These are phyloP conservation scores for Mycena pura DNA, from an alignment of 768 basidiomycete species.

Conservation along the genomic window DNA sequence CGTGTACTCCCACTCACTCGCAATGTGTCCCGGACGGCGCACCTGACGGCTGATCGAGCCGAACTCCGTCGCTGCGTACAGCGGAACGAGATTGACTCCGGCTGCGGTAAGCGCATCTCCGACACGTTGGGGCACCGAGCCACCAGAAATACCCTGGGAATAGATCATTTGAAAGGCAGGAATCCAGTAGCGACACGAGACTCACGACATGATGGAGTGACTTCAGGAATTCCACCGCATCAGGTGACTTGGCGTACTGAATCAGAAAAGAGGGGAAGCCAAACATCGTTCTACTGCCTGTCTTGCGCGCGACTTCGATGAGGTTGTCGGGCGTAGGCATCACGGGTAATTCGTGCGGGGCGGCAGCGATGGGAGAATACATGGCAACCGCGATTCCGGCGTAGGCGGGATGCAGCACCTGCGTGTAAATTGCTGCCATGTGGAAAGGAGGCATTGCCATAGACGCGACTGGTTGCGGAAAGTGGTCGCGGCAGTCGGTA, in stretches of 20 bases:
- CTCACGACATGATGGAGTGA: slow-evolving; percentile 34
- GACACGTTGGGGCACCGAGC: slow-evolving; percentile 41
- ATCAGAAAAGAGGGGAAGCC: too few relatives aligned
- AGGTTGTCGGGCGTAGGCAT: too few relatives aligned
- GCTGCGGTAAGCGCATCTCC: slow-evolving; percentile 41
- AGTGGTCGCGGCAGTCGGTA: slow-evolving; percentile 25
- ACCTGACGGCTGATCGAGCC: slow-evolving; percentile 28
- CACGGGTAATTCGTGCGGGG: too few relatives aligned
- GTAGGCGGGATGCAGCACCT: too few relatives aligned
- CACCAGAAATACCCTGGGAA: slow-evolving; percentile 34
- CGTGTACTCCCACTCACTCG: slow-evolving; percentile 38
- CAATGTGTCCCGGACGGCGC: slow-evolving; percentile 26
- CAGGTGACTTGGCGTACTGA: too few relatives aligned
- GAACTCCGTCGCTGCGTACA: slow-evolving; percentile 48
- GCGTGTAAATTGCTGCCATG: too few relatives aligned
- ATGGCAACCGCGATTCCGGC: too few relatives aligned
- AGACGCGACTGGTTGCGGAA: too few relatives aligned
- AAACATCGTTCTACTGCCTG: too few relatives aligned
- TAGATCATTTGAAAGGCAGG: not conserved
- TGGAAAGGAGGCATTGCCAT: too few relatives aligned
- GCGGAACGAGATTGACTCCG: slow-evolving; percentile 38
- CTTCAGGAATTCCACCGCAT: slow-evolving; percentile 31
- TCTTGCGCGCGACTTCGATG: too few relatives aligned
- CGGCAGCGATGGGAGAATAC: too few relatives aligned
- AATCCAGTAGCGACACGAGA: not conserved